Evolutionary conservation across 805 yeast genomes (phyloP), one percentile per base, ranked within the genome.

Genomic region (Torulaspora delbrueckii): DNA sequence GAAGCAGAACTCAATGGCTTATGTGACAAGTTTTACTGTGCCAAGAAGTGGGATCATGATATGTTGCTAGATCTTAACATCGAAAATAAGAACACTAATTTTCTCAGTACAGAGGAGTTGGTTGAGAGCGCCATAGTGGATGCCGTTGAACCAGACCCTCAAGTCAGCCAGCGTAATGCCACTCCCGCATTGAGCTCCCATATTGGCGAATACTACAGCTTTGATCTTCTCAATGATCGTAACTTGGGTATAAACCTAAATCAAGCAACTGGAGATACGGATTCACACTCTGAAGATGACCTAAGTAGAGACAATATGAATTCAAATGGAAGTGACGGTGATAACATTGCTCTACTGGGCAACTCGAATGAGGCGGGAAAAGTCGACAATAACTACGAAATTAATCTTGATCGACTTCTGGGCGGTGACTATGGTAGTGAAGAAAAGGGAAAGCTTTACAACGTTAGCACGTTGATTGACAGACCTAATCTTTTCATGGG

Each of bases 51-150:
- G 86, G 80, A 78, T 44, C 66, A 75, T 24, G 75, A 75, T 40
- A 76, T 77, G 49, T 59, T 81, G 31, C 53, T 79, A 37, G 82
- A 79, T 32, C 62, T 81, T 25, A 58, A 68, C 28, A 60, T 70
- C 9, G 78, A 74, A 52, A 68, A 66, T 36, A 73, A 71, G 47
- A 67, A 63, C 42, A 62, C 68, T 31, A 61, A 71, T 35, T 81
- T 79, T 53, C 68, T 76, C 8, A 78, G 84, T 14, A 78, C 78
- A 35, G 81, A 75, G 42, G 86, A 81, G 54, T 72, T 81, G 37
- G 77, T 81, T 2, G 78, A 79, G 22, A 75, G 83, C 56, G 78
- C 84, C 50, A 71, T 78, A 9, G 76, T 75, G 56, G 81, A 78
- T 45, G 63, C 58, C 8, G 61, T 62, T 56, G 71, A 68, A 50